Percentiles rank a stretch among this genome's conserved stretches.
These are phyloP conservation scores for Cryptococcus amylolentus DNA, from an alignment of 1,284 basidiomycete genomes.

Conservation along the genomic window DNA sequence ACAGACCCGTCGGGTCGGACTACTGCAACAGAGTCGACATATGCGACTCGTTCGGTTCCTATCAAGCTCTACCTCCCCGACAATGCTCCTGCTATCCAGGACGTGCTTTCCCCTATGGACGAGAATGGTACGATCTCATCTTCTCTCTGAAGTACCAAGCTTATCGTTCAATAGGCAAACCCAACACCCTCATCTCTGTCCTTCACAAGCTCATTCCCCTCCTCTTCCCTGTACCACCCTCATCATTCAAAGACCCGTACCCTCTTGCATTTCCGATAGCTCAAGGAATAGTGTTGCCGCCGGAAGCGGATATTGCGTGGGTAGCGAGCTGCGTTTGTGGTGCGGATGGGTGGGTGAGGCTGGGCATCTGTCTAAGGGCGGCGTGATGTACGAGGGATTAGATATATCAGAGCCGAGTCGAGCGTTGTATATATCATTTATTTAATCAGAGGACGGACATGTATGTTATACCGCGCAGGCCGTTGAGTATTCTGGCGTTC, in stretches of 20 bases:
- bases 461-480: no score
- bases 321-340: conserved; percentile 82
- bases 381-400: conserved; percentile 9
- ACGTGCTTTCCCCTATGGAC: conserved; percentile 70
- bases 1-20: conserved; percentile 59
- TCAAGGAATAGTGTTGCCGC: conserved; percentile 81
- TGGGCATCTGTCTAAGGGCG: conserved; percentile 65
- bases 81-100: conserved; percentile 78
- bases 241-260: conserved; percentile 26
- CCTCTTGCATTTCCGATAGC: conserved; percentile 60
- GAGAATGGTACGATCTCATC: conserved; percentile 24
- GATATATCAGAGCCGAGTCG: no score
- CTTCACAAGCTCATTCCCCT: conserved; percentile 51
- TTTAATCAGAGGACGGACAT: no score
- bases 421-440: no score
- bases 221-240: conserved; percentile 47
- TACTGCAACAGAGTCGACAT: conserved; percentile 57
- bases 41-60: conserved; percentile 79
- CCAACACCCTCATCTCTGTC: conserved; percentile 50
- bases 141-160: neutral
- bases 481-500: no score
- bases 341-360: conserved; percentile 90
- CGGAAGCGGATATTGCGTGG: conserved; percentile 89
- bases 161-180: conserved; percentile 37
- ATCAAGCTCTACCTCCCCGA: conserved; percentile 87